Percentiles rank a stretch among this genome's conserved stretches.
Evolutionary conservation across 2,329 filamentous ascomycete genomes (phyloP).

Genomic region (Penicillium sp.): DNA sequence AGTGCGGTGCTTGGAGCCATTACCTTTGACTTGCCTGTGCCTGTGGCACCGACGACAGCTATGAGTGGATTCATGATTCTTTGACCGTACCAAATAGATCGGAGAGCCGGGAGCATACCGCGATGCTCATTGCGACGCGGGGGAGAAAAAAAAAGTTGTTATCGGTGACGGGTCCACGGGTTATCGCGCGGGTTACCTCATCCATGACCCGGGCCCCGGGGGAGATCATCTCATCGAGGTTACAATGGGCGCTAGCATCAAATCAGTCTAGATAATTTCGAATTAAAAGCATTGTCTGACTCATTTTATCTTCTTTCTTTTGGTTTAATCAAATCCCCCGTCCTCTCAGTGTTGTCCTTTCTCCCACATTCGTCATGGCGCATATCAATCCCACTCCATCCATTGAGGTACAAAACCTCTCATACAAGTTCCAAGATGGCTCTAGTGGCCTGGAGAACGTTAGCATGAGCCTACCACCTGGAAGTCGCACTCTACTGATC

Average conservation of each 20-base stretch:
- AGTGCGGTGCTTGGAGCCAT: constrained; percentile 27
- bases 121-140: constrained; percentile 8
- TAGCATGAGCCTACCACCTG: constrained; percentile 64
- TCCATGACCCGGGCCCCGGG: not conserved
- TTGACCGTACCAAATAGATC: constrained; percentile 17
- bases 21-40: constrained; percentile 88
- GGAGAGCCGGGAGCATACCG: constrained; percentile 25
- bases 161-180: not conserved
- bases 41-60: constrained; percentile 78
- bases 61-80: constrained; percentile 53
- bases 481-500: constrained; percentile 81
- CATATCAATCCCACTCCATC: constrained; percentile 36
- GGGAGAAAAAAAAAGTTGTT: constrained; percentile 4
- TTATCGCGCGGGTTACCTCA: constrained; percentile 16
- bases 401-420: constrained; percentile 66
- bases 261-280: not conserved
- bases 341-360: not conserved
- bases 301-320: not conserved
- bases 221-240: not conserved
- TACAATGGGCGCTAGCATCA: constrained; percentile 1
- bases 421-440: constrained; percentile 81
- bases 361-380: constrained; percentile 15
- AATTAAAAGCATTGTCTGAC: not conserved
- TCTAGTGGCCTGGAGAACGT: constrained; percentile 69
- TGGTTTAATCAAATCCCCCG: not conserved